Base-by-base conservation (phyloP, 495 filamentous ascomycete genomes). In the Hypoxylon lienhwacheense region DNA sequence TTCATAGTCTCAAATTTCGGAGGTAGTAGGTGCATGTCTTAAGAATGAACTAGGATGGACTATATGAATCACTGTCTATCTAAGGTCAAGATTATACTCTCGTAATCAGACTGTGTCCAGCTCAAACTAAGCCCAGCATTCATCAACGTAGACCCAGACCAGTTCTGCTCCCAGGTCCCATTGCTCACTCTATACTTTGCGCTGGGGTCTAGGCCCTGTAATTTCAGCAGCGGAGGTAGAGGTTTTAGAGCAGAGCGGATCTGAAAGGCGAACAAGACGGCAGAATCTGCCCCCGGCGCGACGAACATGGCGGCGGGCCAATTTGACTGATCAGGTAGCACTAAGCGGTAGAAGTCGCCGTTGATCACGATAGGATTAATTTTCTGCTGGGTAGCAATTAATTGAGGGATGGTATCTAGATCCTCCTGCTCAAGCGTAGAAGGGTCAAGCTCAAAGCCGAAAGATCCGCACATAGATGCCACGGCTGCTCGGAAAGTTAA, bases 401-500 rank as follows among this genome's bases (percentile, higher is more conserved):
- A 66, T 1, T 52, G 68, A 0, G 78, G 78, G 0, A 82, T 63
- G 31, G 67, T 67, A 7, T 69, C 73, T 37, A 64, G 67, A 5
- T 81, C 78, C 1, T 74, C 72, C 2, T 66, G 65, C 0, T 61
- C 56, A 6, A 78, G 66, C 1, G 67, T 67, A 1, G 64, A 69
- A 4, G 78, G 78, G 41, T 81, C 67, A 7, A 81, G 69, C 35
- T 82, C 78, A 11, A 82, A 65, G 1, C 80, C 79, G 34, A 79
- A 82, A 1, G 77, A 80, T 1, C 80, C 79, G 40, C 78, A 79
- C 78, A 81, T 81, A 63, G 80, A 78, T 3, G 80, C 80, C 2
- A 81, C 79, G 20, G 80, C 77, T 0, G 70, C 75, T 22, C 80
- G 76, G 69, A 81, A 80, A 7, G 61, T 53, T 0, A 81, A 61